Evolutionary conservation across 495 filamentous ascomycete genomes (phyloP).

Genomic region (Aspergillus nanangensis): DNA sequence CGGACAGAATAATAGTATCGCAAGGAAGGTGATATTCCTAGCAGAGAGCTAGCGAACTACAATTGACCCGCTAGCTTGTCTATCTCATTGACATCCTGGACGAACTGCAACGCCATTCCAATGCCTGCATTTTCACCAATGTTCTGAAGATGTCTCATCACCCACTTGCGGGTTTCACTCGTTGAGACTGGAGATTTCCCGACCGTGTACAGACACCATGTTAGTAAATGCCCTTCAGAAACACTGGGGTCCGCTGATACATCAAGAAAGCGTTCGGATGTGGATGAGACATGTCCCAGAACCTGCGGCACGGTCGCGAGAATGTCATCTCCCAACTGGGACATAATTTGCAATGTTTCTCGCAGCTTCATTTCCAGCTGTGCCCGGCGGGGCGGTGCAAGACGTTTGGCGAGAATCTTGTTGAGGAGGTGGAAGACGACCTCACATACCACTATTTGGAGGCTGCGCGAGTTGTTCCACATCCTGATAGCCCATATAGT

Average conservation of each 20-base stretch:
- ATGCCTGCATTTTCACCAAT: constrained; percentile 20
- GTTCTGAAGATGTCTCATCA: constrained; percentile 18
- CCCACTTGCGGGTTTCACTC: constrained; percentile 23
- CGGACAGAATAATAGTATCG: no score
- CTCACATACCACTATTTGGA: constrained; percentile 21
- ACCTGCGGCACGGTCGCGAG: constrained; percentile 43
- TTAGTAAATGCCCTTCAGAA: constrained; percentile 28
- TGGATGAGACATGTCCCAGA: constrained; percentile 13
- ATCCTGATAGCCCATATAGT: constrained; percentile 19
- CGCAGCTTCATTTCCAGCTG: constrained; percentile 19
- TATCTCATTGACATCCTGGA: constrained; percentile 13
- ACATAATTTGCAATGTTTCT: constrained; percentile 24
- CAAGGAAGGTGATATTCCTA: no score
- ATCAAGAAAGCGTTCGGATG: constrained; percentile 5
- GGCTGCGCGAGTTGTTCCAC: constrained; percentile 25
- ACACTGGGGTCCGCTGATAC: constrained; percentile 8
- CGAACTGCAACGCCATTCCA: constrained; percentile 16
- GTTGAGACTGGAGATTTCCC: constrained; percentile 20
- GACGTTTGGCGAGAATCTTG: constrained; percentile 11
- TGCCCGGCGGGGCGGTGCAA: constrained; percentile 6
- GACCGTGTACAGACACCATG: constrained; percentile 32
- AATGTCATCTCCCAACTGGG: constrained; percentile 34
- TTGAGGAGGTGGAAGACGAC: constrained; percentile 15
- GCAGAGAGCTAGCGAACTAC: no score
- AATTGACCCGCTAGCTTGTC: no score